phyloP scores from a whole-genome alignment of 257 asterid genomes.

The Cordia subcordata region DNA sequence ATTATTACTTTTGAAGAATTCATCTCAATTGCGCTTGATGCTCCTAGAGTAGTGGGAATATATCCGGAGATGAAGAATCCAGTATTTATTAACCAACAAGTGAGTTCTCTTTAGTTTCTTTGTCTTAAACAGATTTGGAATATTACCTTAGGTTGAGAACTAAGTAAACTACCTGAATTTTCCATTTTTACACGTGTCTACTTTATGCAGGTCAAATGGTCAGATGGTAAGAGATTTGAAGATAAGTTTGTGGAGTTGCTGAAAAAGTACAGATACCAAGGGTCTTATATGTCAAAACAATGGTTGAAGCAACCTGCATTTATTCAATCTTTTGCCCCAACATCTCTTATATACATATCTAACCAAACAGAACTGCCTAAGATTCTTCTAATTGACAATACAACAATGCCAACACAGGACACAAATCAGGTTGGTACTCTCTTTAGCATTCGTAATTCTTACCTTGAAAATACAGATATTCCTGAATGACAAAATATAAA shows the following conservation, averaged over 20 bases:
- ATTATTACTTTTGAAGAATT: slow-evolving; percentile 86
- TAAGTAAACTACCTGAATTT: neutral
- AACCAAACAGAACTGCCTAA: slow-evolving; percentile 80
- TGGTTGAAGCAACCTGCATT: slow-evolving; percentile 87
- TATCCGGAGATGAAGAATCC: slow-evolving; percentile 98
- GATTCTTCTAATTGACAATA: slow-evolving; percentile 65
- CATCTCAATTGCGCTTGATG: slow-evolving; percentile 76
- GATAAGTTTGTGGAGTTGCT: slow-evolving; percentile 79
- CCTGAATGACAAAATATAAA: too few species aligned
- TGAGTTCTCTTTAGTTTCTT: slow-evolving; percentile 30
- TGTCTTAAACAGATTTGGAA: neutral
- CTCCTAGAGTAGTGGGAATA: slow-evolving; percentile 87
- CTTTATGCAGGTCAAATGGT: slow-evolving; percentile 76
- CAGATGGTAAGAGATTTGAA: slow-evolving; percentile 76
- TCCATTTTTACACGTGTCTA: slow-evolving; percentile 2
- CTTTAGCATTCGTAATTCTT: neutral
- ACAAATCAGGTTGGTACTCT: slow-evolving; percentile 71
- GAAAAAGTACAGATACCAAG: slow-evolving; percentile 69
- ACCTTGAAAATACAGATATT: neutral
- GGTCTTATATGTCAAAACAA: slow-evolving; percentile 76
- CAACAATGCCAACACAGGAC: slow-evolving; percentile 58
- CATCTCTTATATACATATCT: slow-evolving; percentile 69
- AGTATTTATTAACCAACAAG: slow-evolving; percentile 74
- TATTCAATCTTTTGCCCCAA: slow-evolving; percentile 93
- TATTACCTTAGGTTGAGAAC: neutral